These are phyloP conservation scores for Jaltomata sinuosa DNA, from an alignment of 257 asterid species.

Conservation along the genomic window DNA sequence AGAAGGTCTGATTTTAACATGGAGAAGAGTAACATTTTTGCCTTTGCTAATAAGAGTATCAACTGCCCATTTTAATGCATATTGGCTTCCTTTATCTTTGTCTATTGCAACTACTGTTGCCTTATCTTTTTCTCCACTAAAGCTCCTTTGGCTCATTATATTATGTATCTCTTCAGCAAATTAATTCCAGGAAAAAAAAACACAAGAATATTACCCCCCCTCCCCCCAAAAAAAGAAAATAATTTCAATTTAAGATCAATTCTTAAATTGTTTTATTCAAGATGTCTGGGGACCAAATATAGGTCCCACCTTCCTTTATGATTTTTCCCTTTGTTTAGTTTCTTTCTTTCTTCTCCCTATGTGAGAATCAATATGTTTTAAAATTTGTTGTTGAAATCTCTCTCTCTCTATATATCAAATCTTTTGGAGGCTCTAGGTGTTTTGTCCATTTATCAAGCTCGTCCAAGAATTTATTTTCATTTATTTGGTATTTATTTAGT, in stretches of 20 bases:
- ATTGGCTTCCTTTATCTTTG: conserved; percentile 89
- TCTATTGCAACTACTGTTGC: conserved; percentile 71
- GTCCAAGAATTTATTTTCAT: background rate
- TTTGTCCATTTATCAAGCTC: conserved; percentile 4
- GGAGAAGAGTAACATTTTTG: conserved; percentile 65
- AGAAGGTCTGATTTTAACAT: conserved; percentile 41
- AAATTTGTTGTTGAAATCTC: background rate
- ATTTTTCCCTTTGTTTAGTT: background rate
- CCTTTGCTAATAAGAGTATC: conserved; percentile 68
- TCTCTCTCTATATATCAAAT: background rate
- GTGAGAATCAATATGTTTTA: background rate
- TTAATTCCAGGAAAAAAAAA: background rate
- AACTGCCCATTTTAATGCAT: conserved; percentile 95
- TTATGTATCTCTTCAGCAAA: background rate
- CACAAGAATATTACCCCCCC: background rate
- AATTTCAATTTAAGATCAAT: background rate
- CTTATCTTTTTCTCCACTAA: conserved; percentile 25
- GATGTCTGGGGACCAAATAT: background rate
- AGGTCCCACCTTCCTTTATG: background rate
- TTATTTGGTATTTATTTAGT: background rate
- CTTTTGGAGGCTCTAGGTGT: background rate
- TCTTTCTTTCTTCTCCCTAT: background rate
- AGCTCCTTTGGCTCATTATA: conserved; percentile 28
- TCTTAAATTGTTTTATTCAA: background rate
- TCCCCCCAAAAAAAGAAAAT: background rate